Evolutionary conservation across 331 rosid genomes (phyloP).

Genomic region (Saraca asoca): DNA sequence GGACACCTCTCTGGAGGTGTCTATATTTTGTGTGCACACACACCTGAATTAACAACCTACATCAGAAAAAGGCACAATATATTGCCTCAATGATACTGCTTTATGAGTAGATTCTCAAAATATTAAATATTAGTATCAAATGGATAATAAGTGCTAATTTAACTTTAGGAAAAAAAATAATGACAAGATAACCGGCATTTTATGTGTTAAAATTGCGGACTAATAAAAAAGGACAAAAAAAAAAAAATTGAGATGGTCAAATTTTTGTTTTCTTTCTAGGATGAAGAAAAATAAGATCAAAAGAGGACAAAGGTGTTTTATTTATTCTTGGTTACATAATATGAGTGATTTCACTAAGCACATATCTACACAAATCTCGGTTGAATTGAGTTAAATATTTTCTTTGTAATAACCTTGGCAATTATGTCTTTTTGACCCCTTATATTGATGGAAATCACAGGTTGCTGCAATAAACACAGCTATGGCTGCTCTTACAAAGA

Average conservation of each 20-base stretch:
- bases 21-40: constrained; percentile 9
- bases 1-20: neutral
- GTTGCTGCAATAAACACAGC: constrained; percentile 98
- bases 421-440: constrained; percentile 31
- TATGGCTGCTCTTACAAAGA: constrained; percentile 98
- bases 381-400: constrained; percentile 20
- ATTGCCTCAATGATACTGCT: neutral
- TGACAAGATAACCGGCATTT: neutral
- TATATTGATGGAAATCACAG: constrained; percentile 50
- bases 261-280: constrained; percentile 6
- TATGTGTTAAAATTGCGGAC: neutral
- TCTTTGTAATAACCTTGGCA: constrained; percentile 27
- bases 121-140: neutral
- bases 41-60: neutral
- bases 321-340: constrained; percentile 7
- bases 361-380: neutral
- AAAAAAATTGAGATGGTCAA: too few relatives aligned
- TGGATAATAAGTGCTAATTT: neutral
- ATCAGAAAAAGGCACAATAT: neutral
- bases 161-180: neutral
- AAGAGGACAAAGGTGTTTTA: constrained; percentile 8
- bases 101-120: neutral
- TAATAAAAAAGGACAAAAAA: too few relatives aligned
- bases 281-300: constrained; percentile 4
- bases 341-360: neutral